A percentile compares a stretch with the other conserved stretches of the same genome.
phyloP scores from a whole-genome alignment of 2,329 filamentous ascomycete genomes.

The Curvularia hawaiiensis region DNA sequence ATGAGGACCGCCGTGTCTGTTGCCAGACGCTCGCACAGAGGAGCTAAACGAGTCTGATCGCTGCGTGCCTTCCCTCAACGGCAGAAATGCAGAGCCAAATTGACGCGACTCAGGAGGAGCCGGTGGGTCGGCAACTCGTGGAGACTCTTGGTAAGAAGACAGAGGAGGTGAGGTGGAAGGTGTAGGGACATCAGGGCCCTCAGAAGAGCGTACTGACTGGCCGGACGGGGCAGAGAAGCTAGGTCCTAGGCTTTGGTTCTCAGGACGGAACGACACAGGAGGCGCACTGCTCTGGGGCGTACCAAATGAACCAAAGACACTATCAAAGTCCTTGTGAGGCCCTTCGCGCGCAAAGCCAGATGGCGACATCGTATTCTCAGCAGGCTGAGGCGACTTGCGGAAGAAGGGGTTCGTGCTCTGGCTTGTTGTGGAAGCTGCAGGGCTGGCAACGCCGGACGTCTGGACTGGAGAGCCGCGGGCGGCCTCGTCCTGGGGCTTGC shows the following conservation, averaged over 20 bases:
- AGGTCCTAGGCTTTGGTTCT: conserved; percentile 47
- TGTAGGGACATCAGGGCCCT: conserved; percentile 59
- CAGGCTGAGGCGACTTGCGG: conserved; percentile 62
- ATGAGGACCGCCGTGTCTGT: conserved; percentile 65
- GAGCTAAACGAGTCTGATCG: conserved; percentile 73
- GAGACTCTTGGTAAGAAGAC: conserved; percentile 58
- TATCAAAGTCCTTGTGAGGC: conserved; percentile 68
- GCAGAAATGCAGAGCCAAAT: conserved; percentile 76
- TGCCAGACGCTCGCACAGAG: conserved; percentile 75
- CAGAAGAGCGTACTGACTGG: conserved; percentile 52
- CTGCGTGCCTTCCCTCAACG: conserved; percentile 63
- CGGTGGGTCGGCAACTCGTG: conserved; percentile 63
- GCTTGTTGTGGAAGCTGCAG: conserved; percentile 66
- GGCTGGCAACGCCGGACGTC: conserved; percentile 65
- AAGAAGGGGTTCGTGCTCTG: conserved; percentile 94
- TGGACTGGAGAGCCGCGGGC: conserved; percentile 41
- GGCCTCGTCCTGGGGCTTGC: conserved; percentile 64
- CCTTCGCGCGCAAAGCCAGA: conserved; percentile 53
- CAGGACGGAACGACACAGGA: conserved; percentile 66
- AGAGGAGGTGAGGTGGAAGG: conserved; percentile 68
- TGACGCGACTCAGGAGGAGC: conserved; percentile 76
- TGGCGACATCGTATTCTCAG: conserved; percentile 57
- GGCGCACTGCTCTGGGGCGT: conserved; percentile 53
- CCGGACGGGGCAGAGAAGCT: conserved; percentile 49
- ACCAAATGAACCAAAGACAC: conserved; percentile 76